Percentiles rank a stretch among this genome's conserved stretches.
Conservation (phyloP, 2,329 filamentous ascomycete species). For the Podosphaera fusca region DNA sequence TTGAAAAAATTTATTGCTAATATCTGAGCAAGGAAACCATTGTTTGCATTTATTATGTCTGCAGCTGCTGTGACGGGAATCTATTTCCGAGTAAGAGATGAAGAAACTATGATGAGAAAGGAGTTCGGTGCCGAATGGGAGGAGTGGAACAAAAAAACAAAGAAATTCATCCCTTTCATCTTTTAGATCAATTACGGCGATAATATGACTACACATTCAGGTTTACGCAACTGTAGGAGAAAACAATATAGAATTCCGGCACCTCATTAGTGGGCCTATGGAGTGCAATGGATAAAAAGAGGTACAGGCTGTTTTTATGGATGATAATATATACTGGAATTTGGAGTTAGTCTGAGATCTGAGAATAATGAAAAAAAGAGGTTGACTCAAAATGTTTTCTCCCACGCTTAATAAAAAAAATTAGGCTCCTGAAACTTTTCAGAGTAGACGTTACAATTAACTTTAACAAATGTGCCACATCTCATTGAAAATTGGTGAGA, state of each 20-base stretch:
- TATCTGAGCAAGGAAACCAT: background rate
- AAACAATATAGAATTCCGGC: too few relatives aligned
- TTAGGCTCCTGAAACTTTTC: background rate
- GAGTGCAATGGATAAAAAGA: too few relatives aligned
- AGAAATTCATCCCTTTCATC: constrained; percentile 24
- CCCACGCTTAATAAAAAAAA: background rate
- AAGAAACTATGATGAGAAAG: constrained; percentile 25
- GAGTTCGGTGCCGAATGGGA: constrained; percentile 27
- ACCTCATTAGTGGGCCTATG: too few relatives aligned
- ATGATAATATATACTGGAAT: too few relatives aligned
- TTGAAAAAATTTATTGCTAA: too few relatives aligned
- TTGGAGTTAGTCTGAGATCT: background rate
- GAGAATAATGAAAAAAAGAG: background rate
- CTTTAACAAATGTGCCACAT: too few relatives aligned
- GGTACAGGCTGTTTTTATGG: background rate
- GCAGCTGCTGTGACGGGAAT: background rate
- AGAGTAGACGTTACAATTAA: background rate
- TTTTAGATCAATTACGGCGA: constrained; percentile 12
- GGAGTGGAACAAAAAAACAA: constrained; percentile 23
- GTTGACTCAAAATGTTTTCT: background rate
- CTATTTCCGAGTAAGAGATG: constrained; percentile 21
- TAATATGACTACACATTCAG: background rate
- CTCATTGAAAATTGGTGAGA: too few relatives aligned
- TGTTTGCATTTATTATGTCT: constrained; percentile 5
- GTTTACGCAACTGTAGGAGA: too few relatives aligned